Evolutionary conservation across 169 alveolate genomes (phyloP).

Genomic region (Eimeria tenella): DNA sequence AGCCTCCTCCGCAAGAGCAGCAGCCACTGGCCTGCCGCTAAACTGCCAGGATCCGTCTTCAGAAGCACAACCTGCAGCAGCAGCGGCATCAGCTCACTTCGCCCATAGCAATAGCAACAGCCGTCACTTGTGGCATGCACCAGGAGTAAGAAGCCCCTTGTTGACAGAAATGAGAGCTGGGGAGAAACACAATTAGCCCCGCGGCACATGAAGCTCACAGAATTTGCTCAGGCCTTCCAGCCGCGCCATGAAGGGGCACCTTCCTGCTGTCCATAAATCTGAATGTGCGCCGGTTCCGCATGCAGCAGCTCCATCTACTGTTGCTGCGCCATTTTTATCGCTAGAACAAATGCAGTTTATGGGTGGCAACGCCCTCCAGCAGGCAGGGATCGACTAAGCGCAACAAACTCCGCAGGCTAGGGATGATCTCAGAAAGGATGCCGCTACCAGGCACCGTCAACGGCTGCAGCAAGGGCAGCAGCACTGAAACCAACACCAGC

Average conservation of each 20-base stretch:
- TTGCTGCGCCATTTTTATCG: not conserved
- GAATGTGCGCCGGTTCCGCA: not conserved
- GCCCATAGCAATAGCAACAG: not conserved
- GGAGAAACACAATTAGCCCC: not conserved
- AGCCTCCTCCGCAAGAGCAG: constrained; percentile 19
- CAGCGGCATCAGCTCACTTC: not conserved
- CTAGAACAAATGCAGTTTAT: not conserved
- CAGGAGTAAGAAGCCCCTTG: not conserved
- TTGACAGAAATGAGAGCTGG: not conserved
- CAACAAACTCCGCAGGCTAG: not conserved
- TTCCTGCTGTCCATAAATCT: not conserved
- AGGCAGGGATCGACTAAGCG: constrained; percentile 3
- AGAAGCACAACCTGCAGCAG: constrained; percentile 1
- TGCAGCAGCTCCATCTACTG: not conserved
- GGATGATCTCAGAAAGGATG: not conserved
- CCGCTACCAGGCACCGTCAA: not conserved
- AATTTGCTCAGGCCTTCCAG: not conserved
- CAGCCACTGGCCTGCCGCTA: constrained; percentile 30
- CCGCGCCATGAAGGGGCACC: constrained; percentile 15
- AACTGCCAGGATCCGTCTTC: not conserved
- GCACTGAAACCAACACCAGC: constrained; percentile 5
- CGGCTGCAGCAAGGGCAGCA: not conserved
- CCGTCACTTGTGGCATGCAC: not conserved
- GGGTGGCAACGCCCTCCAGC: not conserved
- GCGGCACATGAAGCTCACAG: not conserved